Evolutionary conservation across 2,329 filamentous ascomycete genomes (phyloP).

Genomic region (Alternaria dauci): DNA sequence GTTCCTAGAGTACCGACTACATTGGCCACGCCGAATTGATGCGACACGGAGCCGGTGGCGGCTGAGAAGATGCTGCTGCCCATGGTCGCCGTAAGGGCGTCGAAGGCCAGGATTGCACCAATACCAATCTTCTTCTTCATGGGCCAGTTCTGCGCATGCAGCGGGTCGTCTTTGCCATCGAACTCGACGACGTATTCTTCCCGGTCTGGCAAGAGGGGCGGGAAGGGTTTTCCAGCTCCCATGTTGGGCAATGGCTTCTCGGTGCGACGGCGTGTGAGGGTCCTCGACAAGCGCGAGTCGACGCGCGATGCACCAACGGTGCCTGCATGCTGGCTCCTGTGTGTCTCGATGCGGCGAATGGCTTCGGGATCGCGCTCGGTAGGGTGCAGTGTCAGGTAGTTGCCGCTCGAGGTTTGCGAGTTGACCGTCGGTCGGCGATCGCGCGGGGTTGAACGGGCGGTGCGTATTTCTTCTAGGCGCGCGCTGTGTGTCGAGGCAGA

Average conservation of each 20-base stretch:
- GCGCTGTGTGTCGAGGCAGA: conserved; percentile 24
- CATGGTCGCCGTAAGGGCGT: conserved; percentile 75
- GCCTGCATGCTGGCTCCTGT: conserved; percentile 72
- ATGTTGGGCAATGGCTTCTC: conserved; percentile 70
- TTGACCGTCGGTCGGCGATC: conserved; percentile 29
- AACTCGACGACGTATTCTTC: conserved; percentile 87
- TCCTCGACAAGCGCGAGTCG: conserved; percentile 53
- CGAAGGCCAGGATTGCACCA: conserved; percentile 74
- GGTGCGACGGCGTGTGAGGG: conserved; percentile 50
- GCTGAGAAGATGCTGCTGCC: conserved; percentile 59
- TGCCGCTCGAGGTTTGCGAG: conserved; percentile 29
- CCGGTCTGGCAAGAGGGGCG: conserved; percentile 71
- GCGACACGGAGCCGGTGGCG: conserved; percentile 38
- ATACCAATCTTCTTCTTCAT: conserved; percentile 77
- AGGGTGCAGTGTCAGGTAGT: conserved; percentile 41
- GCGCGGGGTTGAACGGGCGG: conserved; percentile 29
- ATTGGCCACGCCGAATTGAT: conserved; percentile 39
- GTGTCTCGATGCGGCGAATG: conserved; percentile 75
- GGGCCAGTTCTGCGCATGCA: conserved; percentile 91
- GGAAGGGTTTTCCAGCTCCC: conserved; percentile 76
- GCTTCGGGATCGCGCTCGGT: conserved; percentile 73
- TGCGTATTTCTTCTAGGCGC: conserved; percentile 43
- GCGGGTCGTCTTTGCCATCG: conserved; percentile 80
- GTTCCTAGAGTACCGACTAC: conserved; percentile 48
- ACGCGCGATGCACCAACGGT: conserved; percentile 67